Conservation (phyloP, 225 moss, liverwort and hornwort genomes). For the Physcomitrellopsis africana region DNA sequence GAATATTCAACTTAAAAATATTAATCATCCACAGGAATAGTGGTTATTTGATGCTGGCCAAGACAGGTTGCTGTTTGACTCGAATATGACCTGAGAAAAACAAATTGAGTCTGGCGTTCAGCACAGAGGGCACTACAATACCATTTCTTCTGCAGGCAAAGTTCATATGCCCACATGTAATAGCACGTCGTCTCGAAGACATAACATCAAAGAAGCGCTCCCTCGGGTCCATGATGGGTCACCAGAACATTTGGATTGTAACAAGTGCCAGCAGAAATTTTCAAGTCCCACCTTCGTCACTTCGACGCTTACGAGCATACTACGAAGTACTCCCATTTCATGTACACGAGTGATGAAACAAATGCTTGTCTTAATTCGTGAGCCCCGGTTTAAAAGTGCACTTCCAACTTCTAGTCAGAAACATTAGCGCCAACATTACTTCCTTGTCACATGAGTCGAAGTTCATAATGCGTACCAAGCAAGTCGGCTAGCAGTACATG, state of each 20-base stretch:
- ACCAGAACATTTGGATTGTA: conserved; percentile 41
- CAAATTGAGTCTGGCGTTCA: not conserved
- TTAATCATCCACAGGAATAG: no score
- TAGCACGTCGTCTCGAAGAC: conserved; percentile 62
- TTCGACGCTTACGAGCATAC: conserved; percentile 21
- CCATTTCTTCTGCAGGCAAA: conserved; percentile 72
- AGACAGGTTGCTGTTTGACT: no score
- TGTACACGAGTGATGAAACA: not conserved
- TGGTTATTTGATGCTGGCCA: no score
- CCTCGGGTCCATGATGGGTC: conserved; percentile 68
- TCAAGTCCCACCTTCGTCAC: conserved; percentile 61
- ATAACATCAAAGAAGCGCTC: conserved; percentile 60
- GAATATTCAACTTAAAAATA: no score
- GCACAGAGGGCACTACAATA: conserved; percentile 42
- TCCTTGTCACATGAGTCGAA: conserved; percentile 3
- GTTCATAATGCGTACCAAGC: not conserved
- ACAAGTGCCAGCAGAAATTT: conserved; percentile 43
- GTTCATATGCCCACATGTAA: conserved; percentile 77
- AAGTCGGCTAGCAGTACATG: not conserved
- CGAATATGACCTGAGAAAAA: no score
- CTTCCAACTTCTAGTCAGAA: conserved; percentile 8
- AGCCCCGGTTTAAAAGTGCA: not conserved
- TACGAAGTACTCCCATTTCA: not conserved
- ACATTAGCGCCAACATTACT: not conserved
- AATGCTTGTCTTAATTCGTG: not conserved